Evolutionary conservation across 306 rosid genomes (phyloP).

Genomic region (Cicer chorassanicum): DNA sequence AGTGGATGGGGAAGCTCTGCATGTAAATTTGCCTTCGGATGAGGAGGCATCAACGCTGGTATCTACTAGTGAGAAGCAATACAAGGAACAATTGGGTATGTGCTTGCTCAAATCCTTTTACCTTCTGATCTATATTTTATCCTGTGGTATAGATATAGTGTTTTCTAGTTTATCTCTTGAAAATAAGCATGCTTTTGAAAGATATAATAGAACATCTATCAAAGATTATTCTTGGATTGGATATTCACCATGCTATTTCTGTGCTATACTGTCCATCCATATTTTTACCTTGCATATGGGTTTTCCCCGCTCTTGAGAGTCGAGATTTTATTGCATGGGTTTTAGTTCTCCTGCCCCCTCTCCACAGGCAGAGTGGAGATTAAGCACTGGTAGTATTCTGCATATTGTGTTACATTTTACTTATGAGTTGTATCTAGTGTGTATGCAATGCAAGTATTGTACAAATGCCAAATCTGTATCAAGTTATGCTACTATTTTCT

Average conservation of each 20-base stretch:
- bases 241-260: conserved; percentile 28
- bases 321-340: conserved; percentile 17
- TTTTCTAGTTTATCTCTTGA: conserved; percentile 32
- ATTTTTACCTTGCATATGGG: conserved; percentile 3
- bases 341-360: conserved; percentile 23
- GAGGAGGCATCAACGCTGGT: conserved; percentile 68
- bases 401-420: conserved; percentile 32
- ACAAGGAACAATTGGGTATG: conserved; percentile 64
- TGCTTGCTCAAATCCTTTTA: conserved; percentile 40
- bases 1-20: conserved; percentile 80
- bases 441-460: conserved; percentile 18
- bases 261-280: conserved; percentile 21
- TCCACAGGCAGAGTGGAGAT: conserved; percentile 26
- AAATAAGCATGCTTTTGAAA: conserved; percentile 28
- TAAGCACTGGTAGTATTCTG: conserved; percentile 32
- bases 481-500: conserved; percentile 38
- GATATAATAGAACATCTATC: conserved; percentile 4
- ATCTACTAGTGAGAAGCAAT: conserved; percentile 64
- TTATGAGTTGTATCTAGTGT: conserved; percentile 18
- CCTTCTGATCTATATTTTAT: conserved; percentile 34
- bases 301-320: conserved; percentile 2
- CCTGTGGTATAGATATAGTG: conserved; percentile 7
- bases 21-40: conserved; percentile 68
- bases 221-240: conserved; percentile 20
- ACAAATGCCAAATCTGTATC: conserved; percentile 8